Base-by-base conservation (phyloP, 108 stramenopile genomes). In the Skeletonema menzelii region DNA sequence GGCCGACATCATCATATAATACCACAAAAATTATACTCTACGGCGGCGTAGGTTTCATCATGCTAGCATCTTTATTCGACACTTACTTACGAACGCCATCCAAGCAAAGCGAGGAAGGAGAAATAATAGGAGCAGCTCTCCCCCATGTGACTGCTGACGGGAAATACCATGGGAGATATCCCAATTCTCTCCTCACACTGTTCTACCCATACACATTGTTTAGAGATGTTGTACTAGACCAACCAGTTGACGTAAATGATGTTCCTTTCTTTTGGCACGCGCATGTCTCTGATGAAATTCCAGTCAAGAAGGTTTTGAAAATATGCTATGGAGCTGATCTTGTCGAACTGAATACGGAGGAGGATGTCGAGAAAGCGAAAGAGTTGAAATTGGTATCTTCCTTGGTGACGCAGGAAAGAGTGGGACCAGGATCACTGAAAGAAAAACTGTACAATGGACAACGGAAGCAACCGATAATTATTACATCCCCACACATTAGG, bases 221-320 rank as follows among this genome's bases (percentile, higher is more conserved):
- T 8, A 63, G 84, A 34, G 84, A 82, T 59, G 82, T 85, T 15
- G 84, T 85, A 2, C 49, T 82, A 40, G 84, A 85, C 40, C 84
- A 85, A 65, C 84, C 84, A 1, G 69, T 85, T 0, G 57, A 59
- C 28, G 35, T 19, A 0, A 68, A 22, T 38, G 84, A 85, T 44
- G 66, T 85, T 0, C 82, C 84, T 38, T 85, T 85, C 66, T 85
- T 76, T 60, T 85, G 84, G 84, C 72, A 82, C 35, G 59, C 60
- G 0, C 82, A 85, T 56, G 64, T 59, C 4, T 64, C 62, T 7
- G 84, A 85, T 63, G 77, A 73, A 40, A 19, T 55, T 12, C 61
- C 78, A 13, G 69, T 80, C 13, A 82, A 83, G 62, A 55, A 59
- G 1, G 59, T 75, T 11, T 63, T 85, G 65, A 79, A 27, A 30